Evolutionary conservation across 257 asterid species (phyloP).

Genomic region (Petunia secreta): DNA sequence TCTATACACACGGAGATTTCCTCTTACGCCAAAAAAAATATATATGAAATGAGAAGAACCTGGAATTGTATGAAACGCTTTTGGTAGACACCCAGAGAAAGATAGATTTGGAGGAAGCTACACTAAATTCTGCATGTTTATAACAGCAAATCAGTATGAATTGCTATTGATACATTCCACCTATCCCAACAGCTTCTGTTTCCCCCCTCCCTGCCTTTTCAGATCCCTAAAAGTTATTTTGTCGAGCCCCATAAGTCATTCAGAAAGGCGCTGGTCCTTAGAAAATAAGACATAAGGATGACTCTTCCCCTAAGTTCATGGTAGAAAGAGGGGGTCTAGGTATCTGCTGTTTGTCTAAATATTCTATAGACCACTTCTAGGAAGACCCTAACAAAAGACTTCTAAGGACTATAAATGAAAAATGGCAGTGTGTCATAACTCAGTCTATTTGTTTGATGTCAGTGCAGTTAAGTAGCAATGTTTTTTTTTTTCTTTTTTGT

Average conservation of each 20-base stretch:
- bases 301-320: neutral
- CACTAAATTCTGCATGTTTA: neutral
- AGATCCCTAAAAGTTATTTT: neutral
- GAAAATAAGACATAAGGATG: neutral
- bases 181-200: neutral
- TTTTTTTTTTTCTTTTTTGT: too few relatives aligned
- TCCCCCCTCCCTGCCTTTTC: neutral
- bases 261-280: neutral
- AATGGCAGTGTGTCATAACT: neutral
- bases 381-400: neutral
- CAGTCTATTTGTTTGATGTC: neutral
- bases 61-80: neutral
- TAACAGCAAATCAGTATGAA: neutral
- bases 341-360: neutral
- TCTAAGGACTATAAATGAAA: neutral
- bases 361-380: neutral
- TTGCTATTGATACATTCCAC: neutral
- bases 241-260: neutral
- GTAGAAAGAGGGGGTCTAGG: neutral
- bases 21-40: neutral
- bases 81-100: neutral
- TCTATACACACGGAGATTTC: slow-evolving; percentile 4
- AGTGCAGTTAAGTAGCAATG: neutral
- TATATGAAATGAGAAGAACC: slow-evolving; percentile 1
- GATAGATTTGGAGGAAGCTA: slow-evolving; percentile 1